phyloP scores from a whole-genome alignment of 2,329 filamentous ascomycete species.

The Hypoxylon sp. region DNA sequence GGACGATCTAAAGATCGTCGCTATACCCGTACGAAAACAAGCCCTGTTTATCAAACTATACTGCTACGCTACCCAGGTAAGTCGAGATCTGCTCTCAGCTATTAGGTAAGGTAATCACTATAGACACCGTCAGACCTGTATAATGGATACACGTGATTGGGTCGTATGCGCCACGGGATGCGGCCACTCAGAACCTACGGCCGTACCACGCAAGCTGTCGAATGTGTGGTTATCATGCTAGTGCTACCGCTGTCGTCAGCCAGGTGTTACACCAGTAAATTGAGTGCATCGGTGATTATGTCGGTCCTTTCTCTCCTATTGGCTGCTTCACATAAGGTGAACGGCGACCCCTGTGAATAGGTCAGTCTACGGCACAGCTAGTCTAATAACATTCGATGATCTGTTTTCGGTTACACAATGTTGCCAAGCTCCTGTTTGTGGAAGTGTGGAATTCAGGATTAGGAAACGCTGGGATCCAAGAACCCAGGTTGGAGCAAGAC shows the following conservation, averaged over 20 bases:
- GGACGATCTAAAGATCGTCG: slow-evolving; percentile 13
- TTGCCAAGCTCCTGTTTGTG: background rate
- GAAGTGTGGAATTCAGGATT: slow-evolving; percentile 1
- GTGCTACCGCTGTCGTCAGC: slow-evolving; percentile 11
- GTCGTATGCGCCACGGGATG: background rate
- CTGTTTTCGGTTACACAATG: slow-evolving; percentile 1
- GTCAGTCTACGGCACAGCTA: background rate
- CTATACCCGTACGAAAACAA: slow-evolving; percentile 7
- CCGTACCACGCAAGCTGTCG: background rate
- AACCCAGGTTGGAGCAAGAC: slow-evolving; percentile 1
- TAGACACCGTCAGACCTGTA: background rate
- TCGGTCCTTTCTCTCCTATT: background rate
- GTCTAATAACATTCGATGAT: slow-evolving; percentile 7
- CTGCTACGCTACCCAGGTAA: background rate
- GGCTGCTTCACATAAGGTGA: background rate
- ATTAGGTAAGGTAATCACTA: slow-evolving; percentile 3
- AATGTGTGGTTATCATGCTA: background rate
- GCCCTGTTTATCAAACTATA: background rate
- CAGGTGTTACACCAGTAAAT: slow-evolving; percentile 5
- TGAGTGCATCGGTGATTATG: slow-evolving; percentile 12
- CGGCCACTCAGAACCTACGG: background rate
- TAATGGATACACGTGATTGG: background rate
- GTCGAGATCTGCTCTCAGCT: background rate
- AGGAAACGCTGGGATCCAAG: background rate
- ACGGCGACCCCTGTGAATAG: background rate